phyloP scores from a whole-genome alignment of 75 land plant species.

The Picea sitchensis region DNA sequence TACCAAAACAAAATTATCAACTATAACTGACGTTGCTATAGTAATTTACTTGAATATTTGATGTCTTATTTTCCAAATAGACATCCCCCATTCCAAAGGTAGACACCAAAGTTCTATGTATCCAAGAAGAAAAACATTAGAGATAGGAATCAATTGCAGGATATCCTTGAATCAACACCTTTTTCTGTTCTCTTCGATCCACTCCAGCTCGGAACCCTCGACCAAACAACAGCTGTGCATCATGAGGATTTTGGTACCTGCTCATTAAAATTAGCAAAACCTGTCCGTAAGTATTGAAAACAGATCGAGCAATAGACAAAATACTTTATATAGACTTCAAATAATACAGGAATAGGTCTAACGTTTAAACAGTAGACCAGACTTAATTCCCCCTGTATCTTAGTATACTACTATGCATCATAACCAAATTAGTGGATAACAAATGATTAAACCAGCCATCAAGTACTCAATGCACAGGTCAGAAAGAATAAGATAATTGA shows the following conservation, averaged over 20 bases:
- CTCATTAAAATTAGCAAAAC: neutral
- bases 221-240: slow-evolving; percentile 93
- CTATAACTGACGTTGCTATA: neutral
- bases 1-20: neutral
- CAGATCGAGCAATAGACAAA: neutral
- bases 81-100: neutral
- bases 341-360: slow-evolving; percentile 1
- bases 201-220: slow-evolving; percentile 96
- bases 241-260: slow-evolving; percentile 94
- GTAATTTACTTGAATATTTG: neutral
- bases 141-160: neutral
- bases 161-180: slow-evolving; percentile 26
- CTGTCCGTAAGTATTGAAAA: neutral
- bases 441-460: too few relatives aligned
- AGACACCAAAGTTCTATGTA: too few relatives aligned
- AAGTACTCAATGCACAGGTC: neutral
- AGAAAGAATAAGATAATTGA: neutral
- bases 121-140: neutral
- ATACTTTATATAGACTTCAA: neutral
- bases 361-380: neutral
- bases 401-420: too few relatives aligned
- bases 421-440: too few relatives aligned
- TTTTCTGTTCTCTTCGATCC: slow-evolving; percentile 98
- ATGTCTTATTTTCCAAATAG: neutral
- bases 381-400: neutral